Conservation (phyloP, 768 basidiomycete species). For the Exidia glandulosa region DNA sequence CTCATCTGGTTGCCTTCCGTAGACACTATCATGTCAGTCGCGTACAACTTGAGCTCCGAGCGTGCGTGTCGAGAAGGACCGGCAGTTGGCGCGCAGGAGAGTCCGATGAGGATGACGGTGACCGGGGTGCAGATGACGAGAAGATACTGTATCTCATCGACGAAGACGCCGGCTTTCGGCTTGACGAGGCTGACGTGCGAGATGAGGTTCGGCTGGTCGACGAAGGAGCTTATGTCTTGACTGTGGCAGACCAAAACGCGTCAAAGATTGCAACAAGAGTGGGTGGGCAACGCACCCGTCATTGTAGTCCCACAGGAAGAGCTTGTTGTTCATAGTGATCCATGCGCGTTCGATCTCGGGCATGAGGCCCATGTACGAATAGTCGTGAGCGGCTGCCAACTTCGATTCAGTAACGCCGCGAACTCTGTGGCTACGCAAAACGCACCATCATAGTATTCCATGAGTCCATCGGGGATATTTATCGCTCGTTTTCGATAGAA, state of each 20-base stretch:
- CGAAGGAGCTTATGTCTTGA: slow-evolving; percentile 86
- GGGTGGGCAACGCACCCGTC: slow-evolving; percentile 56
- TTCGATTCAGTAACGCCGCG: slow-evolving; percentile 10
- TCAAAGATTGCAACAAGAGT: background rate
- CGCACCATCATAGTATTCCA: slow-evolving; percentile 66
- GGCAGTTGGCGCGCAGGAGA: slow-evolving; percentile 30
- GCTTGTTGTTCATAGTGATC: slow-evolving; percentile 88
- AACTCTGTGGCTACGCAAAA: background rate
- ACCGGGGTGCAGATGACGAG: slow-evolving; percentile 85
- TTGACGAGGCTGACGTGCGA: slow-evolving; percentile 79
- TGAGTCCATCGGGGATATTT: slow-evolving; percentile 67
- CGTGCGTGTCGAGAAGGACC: slow-evolving; percentile 31
- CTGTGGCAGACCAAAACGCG: slow-evolving; percentile 36
- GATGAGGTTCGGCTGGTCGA: slow-evolving; percentile 84
- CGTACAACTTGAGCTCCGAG: slow-evolving; percentile 79
- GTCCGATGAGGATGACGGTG: slow-evolving; percentile 73
- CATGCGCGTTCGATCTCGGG: slow-evolving; percentile 90
- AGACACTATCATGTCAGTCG: slow-evolving; percentile 70
- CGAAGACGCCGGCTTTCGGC: slow-evolving; percentile 78
- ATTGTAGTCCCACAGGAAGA: slow-evolving; percentile 94
- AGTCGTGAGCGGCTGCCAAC: background rate
- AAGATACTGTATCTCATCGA: slow-evolving; percentile 82
- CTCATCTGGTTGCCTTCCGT: slow-evolving; percentile 75
- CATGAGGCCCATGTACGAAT: slow-evolving; percentile 59
- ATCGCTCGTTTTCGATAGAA: slow-evolving; percentile 70